Conservation (phyloP, 1,284 basidiomycete species). For the Gymnopus androsaceus region DNA sequence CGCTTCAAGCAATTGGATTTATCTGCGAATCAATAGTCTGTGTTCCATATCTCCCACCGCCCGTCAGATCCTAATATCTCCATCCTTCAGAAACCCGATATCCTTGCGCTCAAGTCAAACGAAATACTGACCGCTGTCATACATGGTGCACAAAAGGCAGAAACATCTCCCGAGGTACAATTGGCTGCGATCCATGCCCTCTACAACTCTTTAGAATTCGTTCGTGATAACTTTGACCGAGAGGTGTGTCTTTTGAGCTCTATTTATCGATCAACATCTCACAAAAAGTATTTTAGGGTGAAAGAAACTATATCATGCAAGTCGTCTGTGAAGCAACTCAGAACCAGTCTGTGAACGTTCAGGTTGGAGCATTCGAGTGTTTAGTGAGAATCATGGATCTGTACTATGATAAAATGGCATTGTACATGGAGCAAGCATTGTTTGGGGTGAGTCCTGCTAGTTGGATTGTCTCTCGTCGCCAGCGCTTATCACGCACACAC, state of each 20-base stretch:
- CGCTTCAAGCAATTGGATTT: constrained; percentile 94
- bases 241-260: constrained; percentile 61
- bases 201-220: constrained; percentile 96
- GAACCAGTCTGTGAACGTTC: constrained; percentile 75
- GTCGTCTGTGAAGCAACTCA: constrained; percentile 99
- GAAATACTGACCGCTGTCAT: constrained; percentile 99
- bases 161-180: constrained; percentile 91
- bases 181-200: constrained; percentile 93
- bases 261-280: constrained; percentile 15
- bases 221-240: constrained; percentile 96
- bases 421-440: constrained; percentile 99
- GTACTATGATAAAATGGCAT: constrained; percentile 99
- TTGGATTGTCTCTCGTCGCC: constrained; percentile 6
- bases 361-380: constrained; percentile 93
- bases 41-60: constrained; percentile 25
- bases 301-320: constrained; percentile 99
- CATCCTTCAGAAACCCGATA: constrained; percentile 78
- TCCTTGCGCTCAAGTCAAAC: constrained; percentile 87
- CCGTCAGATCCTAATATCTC: constrained; percentile 14
- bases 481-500: background rate
- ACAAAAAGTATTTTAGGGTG: constrained; percentile 62
- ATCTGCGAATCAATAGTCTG: constrained; percentile 95
- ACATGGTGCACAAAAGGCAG: constrained; percentile 96
- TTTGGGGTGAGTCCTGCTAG: constrained; percentile 76
- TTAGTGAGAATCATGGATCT: constrained; percentile 96